These are phyloP conservation scores for Corylus heterophylla DNA, from an alignment of 306 rosid species.

Conservation along the genomic window DNA sequence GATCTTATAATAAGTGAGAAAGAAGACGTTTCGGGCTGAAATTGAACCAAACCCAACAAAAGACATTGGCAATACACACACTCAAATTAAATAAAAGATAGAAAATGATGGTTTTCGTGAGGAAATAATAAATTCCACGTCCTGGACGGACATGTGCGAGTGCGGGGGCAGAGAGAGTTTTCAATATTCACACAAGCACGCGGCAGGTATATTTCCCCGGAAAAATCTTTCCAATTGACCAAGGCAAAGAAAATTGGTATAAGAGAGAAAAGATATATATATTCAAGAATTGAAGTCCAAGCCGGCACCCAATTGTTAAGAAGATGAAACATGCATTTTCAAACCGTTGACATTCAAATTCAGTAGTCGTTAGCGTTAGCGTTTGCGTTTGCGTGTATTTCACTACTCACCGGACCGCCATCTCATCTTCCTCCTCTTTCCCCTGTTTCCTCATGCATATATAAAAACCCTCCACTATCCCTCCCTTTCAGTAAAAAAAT, in stretches of 20 bases:
- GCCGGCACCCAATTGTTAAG: constrained; percentile 54
- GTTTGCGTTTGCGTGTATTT: constrained; percentile 40
- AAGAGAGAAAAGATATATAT: background rate
- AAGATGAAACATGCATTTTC: background rate
- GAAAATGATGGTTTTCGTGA: constrained; percentile 15
- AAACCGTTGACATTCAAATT: constrained; percentile 62
- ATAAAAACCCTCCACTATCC: constrained; percentile 24
- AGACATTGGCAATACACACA: background rate
- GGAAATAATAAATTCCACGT: constrained; percentile 11
- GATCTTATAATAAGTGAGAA: too few relatives aligned
- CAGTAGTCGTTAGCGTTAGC: constrained; percentile 31
- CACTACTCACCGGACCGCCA: constrained; percentile 24
- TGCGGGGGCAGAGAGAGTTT: constrained; percentile 1
- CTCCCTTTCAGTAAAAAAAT: constrained; percentile 16
- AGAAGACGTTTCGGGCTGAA: too few relatives aligned
- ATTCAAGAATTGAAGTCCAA: constrained; percentile 25
- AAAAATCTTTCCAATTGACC: constrained; percentile 44
- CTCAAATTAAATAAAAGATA: background rate
- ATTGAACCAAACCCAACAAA: background rate
- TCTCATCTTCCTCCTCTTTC: constrained; percentile 28
- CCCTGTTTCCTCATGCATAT: constrained; percentile 51
- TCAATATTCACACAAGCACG: constrained; percentile 33
- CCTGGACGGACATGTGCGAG: constrained; percentile 31
- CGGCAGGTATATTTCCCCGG: constrained; percentile 28
- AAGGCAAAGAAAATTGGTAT: constrained; percentile 16